Evolutionary conservation across 208 protist genomes (phyloP), one percentile per base, ranked within the genome.

Genomic region (Acanthamoeba quina): DNA sequence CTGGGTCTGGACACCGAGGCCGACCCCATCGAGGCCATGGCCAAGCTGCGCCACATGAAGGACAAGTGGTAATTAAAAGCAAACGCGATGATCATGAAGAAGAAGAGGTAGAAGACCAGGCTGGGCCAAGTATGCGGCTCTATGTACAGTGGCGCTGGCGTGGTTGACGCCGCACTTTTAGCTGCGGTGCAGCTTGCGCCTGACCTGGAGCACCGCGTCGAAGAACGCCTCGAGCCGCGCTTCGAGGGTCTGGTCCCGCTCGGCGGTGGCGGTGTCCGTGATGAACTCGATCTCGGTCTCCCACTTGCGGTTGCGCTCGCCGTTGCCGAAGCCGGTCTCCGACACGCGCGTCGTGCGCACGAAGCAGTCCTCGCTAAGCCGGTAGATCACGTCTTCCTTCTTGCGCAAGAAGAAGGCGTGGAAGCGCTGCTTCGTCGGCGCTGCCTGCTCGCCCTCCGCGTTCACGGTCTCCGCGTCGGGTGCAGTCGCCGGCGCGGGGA

Each of bases 11-110:
- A 34, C 21, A 5, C 6, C 17, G 68, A 29, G 5, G 37, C 91
- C 74, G 41, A 66, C 15, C 83, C 85, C 31, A 66, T 56, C 6
- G 56, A 76, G 13, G 88, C 56, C 29, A 78, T 95, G 94, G 44
- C 44, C 49, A 24, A 44, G 10, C 89, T 89, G 85, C 72, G 88
- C 17, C 58, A 66, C 5, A 58, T 54, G 29, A 88, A 80, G 85
- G 80, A 95, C 72, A 78, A 94, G 54, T 92, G 31, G 13, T 76
- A 24, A 37, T 37, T 37, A 37, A 37, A n/a, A n/a, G n/a, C n/a
- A n/a, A n/a, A n/a, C n/a, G n/a, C n/a, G n/a, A n/a, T n/a, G n/a
- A n/a, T n/a, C n/a, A n/a, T n/a, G n/a, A n/a, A n/a, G n/a, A n/a
- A n/a, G n/a, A n/a, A n/a, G n/a, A n/a, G n/a, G n/a, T n/a, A n/a